Percentiles rank a stretch among this genome's conserved stretches.
phyloP scores from a whole-genome alignment of 2,329 filamentous ascomycete genomes.

The Parafenestella ontariensis region DNA sequence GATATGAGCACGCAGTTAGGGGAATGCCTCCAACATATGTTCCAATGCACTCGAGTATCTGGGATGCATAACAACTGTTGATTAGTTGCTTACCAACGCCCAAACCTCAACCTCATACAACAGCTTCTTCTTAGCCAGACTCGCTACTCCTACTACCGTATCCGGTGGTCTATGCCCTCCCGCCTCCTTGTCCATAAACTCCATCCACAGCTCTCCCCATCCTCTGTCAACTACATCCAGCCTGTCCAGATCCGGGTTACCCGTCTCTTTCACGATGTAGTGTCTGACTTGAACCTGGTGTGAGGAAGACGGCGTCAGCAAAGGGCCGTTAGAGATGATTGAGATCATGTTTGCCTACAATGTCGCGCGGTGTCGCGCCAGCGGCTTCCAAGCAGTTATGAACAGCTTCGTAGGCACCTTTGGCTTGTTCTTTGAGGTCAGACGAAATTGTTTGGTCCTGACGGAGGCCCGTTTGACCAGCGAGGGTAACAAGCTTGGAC shows the following conservation, averaged over 20 bases:
- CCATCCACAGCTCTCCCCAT: constrained; percentile 44
- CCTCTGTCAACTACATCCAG: constrained; percentile 36
- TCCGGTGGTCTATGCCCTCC: constrained; percentile 47
- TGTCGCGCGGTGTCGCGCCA: constrained; percentile 44
- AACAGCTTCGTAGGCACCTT: constrained; percentile 38
- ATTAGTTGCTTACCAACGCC: constrained; percentile 29
- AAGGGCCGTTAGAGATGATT: not conserved
- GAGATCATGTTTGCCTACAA: constrained; percentile 4
- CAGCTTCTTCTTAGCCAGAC: constrained; percentile 38
- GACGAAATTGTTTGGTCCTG: constrained; percentile 16
- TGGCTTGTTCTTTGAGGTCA: constrained; percentile 36
- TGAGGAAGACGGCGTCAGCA: not conserved
- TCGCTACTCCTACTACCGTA: constrained; percentile 46
- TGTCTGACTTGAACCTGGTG: constrained; percentile 37
- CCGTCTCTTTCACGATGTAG: constrained; percentile 46
- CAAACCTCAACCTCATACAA: constrained; percentile 46
- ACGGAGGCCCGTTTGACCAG: constrained; percentile 38
- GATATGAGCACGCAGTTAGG: not conserved
- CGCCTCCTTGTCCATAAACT: constrained; percentile 45
- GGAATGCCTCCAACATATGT: not conserved
- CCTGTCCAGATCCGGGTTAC: constrained; percentile 28
- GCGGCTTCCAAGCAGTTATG: constrained; percentile 34
- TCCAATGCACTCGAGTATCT: not conserved
- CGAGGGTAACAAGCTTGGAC: constrained; percentile 41
- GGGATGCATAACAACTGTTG: not conserved